These are phyloP conservation scores for Nicotiana otophora DNA, from an alignment of 257 asterid species.

Conservation along the genomic window DNA sequence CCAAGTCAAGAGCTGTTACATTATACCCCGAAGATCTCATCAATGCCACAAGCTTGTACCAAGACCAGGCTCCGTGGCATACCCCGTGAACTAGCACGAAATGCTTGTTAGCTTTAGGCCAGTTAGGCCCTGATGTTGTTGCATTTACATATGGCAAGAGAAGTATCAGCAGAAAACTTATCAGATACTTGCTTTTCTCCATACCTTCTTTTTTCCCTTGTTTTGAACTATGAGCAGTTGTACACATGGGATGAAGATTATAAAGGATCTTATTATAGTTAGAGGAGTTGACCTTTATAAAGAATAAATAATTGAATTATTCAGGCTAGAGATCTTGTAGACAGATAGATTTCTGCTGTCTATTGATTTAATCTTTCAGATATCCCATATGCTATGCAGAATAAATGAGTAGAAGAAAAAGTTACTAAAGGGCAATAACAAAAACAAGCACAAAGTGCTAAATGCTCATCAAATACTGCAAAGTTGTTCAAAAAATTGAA, in stretches of 20 bases:
- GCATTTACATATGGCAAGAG: neutral
- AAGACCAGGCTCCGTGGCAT: constrained; percentile 36
- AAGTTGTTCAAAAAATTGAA: neutral
- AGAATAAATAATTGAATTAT: neutral
- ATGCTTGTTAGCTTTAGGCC: constrained; percentile 6
- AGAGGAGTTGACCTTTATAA: neutral
- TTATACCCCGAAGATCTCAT: constrained; percentile 25
- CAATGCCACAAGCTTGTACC: constrained; percentile 25
- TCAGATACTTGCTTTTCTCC: neutral
- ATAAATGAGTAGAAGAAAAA: neutral
- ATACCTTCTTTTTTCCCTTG: neutral
- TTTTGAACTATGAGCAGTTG: neutral
- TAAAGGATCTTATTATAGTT: neutral
- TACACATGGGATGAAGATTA: neutral
- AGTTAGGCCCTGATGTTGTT: neutral
- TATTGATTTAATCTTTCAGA: neutral
- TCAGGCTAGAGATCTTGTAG: neutral
- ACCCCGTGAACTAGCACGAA: constrained; percentile 35
- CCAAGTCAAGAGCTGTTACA: constrained; percentile 32
- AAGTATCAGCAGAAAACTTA: neutral
- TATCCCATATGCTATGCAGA: neutral
- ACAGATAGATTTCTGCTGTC: neutral
- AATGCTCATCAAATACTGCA: neutral
- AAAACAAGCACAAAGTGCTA: neutral
- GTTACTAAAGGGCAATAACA: too few species aligned